phyloP scores from a whole-genome alignment of 2,329 filamentous ascomycete species.

The Neoascochyta sp. region DNA sequence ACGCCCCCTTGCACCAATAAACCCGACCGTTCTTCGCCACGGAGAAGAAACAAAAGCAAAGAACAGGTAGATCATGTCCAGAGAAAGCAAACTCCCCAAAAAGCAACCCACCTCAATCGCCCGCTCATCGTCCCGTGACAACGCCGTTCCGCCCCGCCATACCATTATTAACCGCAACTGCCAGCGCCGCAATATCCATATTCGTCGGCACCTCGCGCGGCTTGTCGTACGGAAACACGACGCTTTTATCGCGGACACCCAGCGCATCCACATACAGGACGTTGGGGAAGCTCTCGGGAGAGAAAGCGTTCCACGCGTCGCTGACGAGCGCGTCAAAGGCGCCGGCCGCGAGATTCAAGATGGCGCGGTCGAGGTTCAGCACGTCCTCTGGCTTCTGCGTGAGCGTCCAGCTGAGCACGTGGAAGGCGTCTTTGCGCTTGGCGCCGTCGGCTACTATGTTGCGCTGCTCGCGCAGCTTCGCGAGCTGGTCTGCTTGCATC shows the following conservation, averaged over 20 bases:
- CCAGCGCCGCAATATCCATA: constrained; percentile 31
- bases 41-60: too few relatives aligned
- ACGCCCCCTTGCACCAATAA: too few relatives aligned
- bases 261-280: constrained; percentile 37
- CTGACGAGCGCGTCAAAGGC: constrained; percentile 33
- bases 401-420: constrained; percentile 38
- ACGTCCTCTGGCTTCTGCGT: constrained; percentile 36
- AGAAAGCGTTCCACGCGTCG: constrained; percentile 33
- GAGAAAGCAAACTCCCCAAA: not conserved
- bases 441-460: constrained; percentile 21
- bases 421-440: constrained; percentile 31
- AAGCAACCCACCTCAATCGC: not conserved
- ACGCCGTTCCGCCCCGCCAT: constrained; percentile 28
- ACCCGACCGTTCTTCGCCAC: too few relatives aligned
- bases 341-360: constrained; percentile 30
- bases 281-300: constrained; percentile 34
- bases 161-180: constrained; percentile 38
- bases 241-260: constrained; percentile 31
- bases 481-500: constrained; percentile 40
- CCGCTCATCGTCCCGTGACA: constrained; percentile 17
- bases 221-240: constrained; percentile 30
- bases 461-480: constrained; percentile 33
- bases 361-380: constrained; percentile 30
- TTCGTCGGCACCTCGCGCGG: constrained; percentile 18
- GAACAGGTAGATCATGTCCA: too few relatives aligned